Base-by-base conservation (phyloP, 163 green algal species). In the Coccomyxa subellipsoidea region DNA sequence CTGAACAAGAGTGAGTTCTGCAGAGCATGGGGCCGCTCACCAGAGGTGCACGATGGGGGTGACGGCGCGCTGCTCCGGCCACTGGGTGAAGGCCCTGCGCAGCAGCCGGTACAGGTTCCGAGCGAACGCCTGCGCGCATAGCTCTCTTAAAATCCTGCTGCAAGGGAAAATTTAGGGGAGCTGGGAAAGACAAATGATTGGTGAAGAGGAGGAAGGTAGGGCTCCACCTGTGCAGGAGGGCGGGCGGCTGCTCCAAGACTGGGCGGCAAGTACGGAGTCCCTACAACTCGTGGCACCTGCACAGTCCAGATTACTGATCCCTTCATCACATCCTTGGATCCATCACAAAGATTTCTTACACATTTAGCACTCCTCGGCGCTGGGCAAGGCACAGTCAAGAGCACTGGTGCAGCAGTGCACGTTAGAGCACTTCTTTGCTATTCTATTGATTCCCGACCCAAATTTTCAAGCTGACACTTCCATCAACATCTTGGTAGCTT, bases 31-130 rank as follows among this genome's bases (percentile, higher is more conserved):
- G 29, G n/a, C 32, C 4, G 32, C 66, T 73, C 91, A 79, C 88
- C 89, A 94, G 23, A 95, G 85, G 31, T 81, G 82, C 59, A 92
- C 80, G 34, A 93, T 77, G 2, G 92, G 86, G 35, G 78, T 87
- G n/a, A 94, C 87, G 54, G 79, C 85, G 38, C 82, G 87, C 77
- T 89, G 83, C 78, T 90, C 78, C n/a, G 88, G 85, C 88, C 85
- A 88, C 80, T 76, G 70, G 66, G 83, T 83, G 70, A 96, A 78
- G 73, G 89, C 80, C 73, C 89, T 76, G 66, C 79, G 78, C 66
- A 92, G 88, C 69, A 89, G 87, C 37, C 88, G 80, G 84, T 84
- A 93, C n/a, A 93, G 69, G 12, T 87, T 83, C 25, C 84, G 80
- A 4, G 79, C 79, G 40, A 92, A 78, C 0, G 88, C 89, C 83